Evolutionary conservation across 179 eudicot genomes (phyloP).

Genomic region (Beta corolliflora): DNA sequence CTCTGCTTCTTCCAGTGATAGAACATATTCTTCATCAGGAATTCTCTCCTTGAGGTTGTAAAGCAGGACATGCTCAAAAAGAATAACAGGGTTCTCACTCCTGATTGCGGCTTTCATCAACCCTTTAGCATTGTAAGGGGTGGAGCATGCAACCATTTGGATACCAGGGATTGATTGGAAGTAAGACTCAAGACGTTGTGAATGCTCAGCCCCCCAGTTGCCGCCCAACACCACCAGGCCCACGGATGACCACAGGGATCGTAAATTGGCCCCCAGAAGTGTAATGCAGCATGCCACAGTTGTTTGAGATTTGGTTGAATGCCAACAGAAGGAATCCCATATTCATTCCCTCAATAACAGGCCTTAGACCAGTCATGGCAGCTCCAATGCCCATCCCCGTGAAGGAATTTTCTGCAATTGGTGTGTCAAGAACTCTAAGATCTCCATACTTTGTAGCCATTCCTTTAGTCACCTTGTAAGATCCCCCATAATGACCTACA

Average conservation of each 20-base stretch:
- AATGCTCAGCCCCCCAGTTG: slow-evolving; percentile 98
- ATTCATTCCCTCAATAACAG: slow-evolving; percentile 94
- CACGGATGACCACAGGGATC: slow-evolving; percentile 87
- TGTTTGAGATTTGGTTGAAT: slow-evolving; percentile 93
- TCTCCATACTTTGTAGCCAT: slow-evolving; percentile 83
- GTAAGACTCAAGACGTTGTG: slow-evolving; percentile 88
- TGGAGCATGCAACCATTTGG: slow-evolving; percentile 95
- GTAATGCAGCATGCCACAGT: slow-evolving; percentile 97
- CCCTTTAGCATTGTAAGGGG: slow-evolving; percentile 94
- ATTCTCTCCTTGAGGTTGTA: slow-evolving; percentile 89
- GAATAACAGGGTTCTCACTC: slow-evolving; percentile 89
- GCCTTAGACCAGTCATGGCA: slow-evolving; percentile 95
- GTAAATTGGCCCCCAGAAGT: slow-evolving; percentile 97
- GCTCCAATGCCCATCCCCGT: slow-evolving; percentile 97
- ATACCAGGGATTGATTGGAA: slow-evolving; percentile 96
- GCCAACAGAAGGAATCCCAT: slow-evolving; percentile 99
- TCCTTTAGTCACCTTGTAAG: slow-evolving; percentile 87
- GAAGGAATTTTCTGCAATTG: slow-evolving; percentile 95
- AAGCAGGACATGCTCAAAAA: slow-evolving; percentile 88
- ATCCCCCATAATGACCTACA: slow-evolving; percentile 96
- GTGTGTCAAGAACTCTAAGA: slow-evolving; percentile 88
- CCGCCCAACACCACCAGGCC: slow-evolving; percentile 97
- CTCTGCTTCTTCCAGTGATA: slow-evolving; percentile 88
- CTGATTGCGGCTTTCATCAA: slow-evolving; percentile 95
- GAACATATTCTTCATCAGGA: slow-evolving; percentile 82